These are phyloP conservation scores for Yamadazyma pseudoaaseri DNA, from an alignment of 1,139 yeast species.

Conservation along the genomic window DNA sequence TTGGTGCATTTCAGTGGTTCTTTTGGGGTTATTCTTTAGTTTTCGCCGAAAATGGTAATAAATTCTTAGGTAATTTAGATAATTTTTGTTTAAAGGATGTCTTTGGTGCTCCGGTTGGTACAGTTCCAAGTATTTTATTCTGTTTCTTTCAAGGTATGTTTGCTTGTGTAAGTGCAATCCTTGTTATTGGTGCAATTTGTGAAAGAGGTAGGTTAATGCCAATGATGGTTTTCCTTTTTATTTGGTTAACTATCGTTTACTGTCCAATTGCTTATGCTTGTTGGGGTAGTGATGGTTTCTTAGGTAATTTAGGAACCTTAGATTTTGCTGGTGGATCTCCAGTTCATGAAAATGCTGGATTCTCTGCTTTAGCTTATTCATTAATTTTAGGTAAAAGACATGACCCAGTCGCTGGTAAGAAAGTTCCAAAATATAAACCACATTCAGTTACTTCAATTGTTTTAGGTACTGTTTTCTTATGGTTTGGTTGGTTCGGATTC, in stretches of 20 bases:
- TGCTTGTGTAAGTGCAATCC: constrained; percentile 86
- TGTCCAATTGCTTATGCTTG: constrained; percentile 97
- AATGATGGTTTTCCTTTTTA: constrained; percentile 88
- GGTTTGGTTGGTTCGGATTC: constrained; percentile 99
- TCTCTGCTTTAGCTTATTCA: constrained; percentile 92
- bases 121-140: constrained; percentile 83
- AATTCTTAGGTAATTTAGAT: constrained; percentile 73
- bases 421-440: constrained; percentile 85
- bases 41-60: constrained; percentile 64
- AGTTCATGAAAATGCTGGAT: constrained; percentile 93
- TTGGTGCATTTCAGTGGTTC: constrained; percentile 91
- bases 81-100: constrained; percentile 80
- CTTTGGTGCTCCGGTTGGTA: constrained; percentile 73
- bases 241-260: constrained; percentile 96
- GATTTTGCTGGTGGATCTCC: constrained; percentile 99
- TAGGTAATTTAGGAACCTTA: constrained; percentile 72
- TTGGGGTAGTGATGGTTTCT: constrained; percentile 94
- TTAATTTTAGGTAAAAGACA: constrained; percentile 87
- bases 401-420: constrained; percentile 69
- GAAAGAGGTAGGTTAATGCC: constrained; percentile 97
- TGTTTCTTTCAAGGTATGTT: constrained; percentile 95
- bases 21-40: constrained; percentile 95
- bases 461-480: constrained; percentile 88
- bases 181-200: constrained; percentile 96
- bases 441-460: constrained; percentile 88